Evolutionary conservation across 352 stramenopile genomes (phyloP).

Genomic region (Phytophthora constricta): DNA sequence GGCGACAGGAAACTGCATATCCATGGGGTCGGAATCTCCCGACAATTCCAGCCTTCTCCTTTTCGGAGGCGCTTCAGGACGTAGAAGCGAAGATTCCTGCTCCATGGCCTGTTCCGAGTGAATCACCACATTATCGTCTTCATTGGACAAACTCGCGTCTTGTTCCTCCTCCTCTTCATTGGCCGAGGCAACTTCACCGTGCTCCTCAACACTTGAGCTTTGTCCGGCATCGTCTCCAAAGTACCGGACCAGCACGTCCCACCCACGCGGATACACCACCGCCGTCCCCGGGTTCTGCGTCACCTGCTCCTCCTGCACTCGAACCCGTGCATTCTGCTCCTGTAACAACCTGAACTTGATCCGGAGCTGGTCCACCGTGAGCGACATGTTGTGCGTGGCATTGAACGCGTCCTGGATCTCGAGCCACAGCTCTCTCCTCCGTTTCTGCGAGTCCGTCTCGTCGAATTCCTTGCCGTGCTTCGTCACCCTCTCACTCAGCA

Average conservation of each 20-base stretch:
- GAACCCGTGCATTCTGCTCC: constrained; percentile 26
- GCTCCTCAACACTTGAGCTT: neutral
- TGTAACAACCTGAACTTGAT: constrained; percentile 35
- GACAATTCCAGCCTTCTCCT: constrained; percentile 14
- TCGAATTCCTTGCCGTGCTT: constrained; percentile 28
- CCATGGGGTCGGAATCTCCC: neutral
- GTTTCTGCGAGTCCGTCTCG: constrained; percentile 8
- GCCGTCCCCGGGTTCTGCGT: constrained; percentile 12
- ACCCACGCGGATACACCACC: constrained; percentile 34
- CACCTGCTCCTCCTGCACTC: constrained; percentile 21
- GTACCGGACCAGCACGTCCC: constrained; percentile 35
- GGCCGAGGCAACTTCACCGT: neutral
- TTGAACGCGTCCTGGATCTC: constrained; percentile 29
- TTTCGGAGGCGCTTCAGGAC: constrained; percentile 7
- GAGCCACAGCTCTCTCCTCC: constrained; percentile 29
- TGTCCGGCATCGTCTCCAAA: constrained; percentile 19
- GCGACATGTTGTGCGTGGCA: constrained; percentile 11
- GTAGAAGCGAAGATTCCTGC: neutral
- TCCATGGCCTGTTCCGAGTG: neutral
- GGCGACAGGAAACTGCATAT: neutral
- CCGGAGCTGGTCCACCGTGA: constrained; percentile 30
- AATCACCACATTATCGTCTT: neutral
- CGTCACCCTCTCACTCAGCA: constrained; percentile 27
- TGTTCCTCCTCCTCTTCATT: constrained; percentile 7
- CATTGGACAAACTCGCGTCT: neutral